These are phyloP conservation scores for Leccinellum rugosiceps DNA, from an alignment of 768 basidiomycete genomes.

Conservation along the genomic window DNA sequence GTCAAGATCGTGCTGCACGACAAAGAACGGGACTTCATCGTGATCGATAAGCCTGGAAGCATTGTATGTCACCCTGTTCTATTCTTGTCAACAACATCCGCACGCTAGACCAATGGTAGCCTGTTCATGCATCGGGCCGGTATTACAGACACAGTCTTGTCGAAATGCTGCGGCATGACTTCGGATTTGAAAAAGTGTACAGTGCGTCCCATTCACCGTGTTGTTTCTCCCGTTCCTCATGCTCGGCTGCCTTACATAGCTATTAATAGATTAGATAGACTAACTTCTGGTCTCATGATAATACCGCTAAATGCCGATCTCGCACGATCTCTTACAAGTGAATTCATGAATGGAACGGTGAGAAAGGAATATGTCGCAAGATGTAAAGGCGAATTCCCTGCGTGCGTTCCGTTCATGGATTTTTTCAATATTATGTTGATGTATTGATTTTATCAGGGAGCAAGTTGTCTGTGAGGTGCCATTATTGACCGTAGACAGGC, in stretches of 20 bases:
- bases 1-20: conserved; percentile 80
- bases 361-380: conserved; percentile 92
- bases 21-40: conserved; percentile 75
- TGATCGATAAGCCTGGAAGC: conserved; percentile 95
- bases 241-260: conserved; percentile 45
- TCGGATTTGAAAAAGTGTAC: conserved; percentile 77
- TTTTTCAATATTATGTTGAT: background rate
- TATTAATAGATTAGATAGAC: conserved; percentile 88
- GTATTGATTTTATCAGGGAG: conserved; percentile 43
- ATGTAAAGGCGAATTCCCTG: conserved; percentile 81
- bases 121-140: conserved; percentile 89
- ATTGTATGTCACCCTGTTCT: conserved; percentile 64
- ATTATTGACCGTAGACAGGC: conserved; percentile 87
- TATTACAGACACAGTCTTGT: conserved; percentile 87
- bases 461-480: conserved; percentile 85
- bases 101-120: conserved; percentile 40
- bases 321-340: conserved; percentile 67
- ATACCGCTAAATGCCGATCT: conserved; percentile 70
- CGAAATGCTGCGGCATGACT: conserved; percentile 81
- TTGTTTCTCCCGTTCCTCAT: background rate
- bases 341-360: conserved; percentile 80
- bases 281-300: conserved; percentile 96
- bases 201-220: conserved; percentile 49
- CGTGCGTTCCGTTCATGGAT: conserved; percentile 46
- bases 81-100: background rate